These are phyloP conservation scores for Xylaria flabelliformis DNA, from an alignment of 495 filamentous ascomycete genomes.

Conservation along the genomic window DNA sequence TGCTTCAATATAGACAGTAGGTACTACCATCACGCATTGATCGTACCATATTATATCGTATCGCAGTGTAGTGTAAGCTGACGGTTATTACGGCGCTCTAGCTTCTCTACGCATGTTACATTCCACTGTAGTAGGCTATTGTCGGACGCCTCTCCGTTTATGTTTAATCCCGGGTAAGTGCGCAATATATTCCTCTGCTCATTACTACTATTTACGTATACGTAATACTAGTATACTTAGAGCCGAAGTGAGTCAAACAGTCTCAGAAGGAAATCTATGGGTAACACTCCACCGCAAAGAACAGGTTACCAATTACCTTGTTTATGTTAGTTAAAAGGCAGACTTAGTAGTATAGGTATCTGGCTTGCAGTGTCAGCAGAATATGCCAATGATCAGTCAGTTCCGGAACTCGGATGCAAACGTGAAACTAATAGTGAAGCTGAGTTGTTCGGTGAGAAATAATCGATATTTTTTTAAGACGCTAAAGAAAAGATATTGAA, in stretches of 20 bases:
- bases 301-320: background rate
- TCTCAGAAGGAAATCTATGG: background rate
- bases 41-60: constrained; percentile 10
- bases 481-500: too few relatives aligned
- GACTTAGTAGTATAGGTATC: background rate
- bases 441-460: too few relatives aligned
- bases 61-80: constrained; percentile 17
- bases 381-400: too few relatives aligned
- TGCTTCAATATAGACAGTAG: constrained; percentile 4
- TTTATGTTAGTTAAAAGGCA: background rate
- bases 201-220: background rate
- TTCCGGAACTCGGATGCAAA: too few relatives aligned
- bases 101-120: background rate
- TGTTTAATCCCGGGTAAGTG: background rate
- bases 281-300: background rate
- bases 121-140: constrained; percentile 1
- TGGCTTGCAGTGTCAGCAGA: too few relatives aligned
- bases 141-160: background rate
- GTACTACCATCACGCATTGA: constrained; percentile 13
- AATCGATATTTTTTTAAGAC: too few relatives aligned
- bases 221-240: background rate
- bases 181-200: background rate
- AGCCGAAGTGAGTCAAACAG: background rate
- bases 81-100: constrained; percentile 12
- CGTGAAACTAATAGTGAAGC: too few relatives aligned